Percentiles rank a stretch among this genome's conserved stretches.
Conservation (phyloP, 2,329 filamentous ascomycete species). For the Incumbomyces delicatus region DNA sequence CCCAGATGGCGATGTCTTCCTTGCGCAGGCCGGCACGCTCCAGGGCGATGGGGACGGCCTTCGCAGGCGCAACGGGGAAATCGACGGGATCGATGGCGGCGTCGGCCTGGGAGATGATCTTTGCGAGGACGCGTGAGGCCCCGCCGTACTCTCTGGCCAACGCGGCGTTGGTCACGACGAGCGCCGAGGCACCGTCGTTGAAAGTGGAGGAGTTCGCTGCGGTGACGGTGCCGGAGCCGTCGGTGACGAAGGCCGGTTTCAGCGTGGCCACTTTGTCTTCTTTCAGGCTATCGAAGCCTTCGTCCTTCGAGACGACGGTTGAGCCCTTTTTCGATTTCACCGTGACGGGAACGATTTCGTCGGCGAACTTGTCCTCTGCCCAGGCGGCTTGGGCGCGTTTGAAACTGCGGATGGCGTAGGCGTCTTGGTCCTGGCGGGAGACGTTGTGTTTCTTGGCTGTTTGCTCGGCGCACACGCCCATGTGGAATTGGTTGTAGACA, state of each 20-base stretch:
- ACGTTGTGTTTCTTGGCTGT: conserved; percentile 82
- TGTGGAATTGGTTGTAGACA: conserved; percentile 93
- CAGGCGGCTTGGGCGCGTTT: conserved; percentile 83
- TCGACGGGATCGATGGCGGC: conserved; percentile 85
- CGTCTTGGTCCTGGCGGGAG: conserved; percentile 76
- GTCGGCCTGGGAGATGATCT: conserved; percentile 76
- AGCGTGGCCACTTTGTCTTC: conserved; percentile 74
- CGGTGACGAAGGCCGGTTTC: conserved; percentile 82
- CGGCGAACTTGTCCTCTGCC: conserved; percentile 70
- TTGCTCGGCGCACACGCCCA: conserved; percentile 94
- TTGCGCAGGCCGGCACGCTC: conserved; percentile 81
- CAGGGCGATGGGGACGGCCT: conserved; percentile 83
- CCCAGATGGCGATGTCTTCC: conserved; percentile 88
- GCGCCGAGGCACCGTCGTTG: conserved; percentile 85
- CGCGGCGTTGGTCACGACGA: conserved; percentile 73
- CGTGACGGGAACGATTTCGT: conserved; percentile 83
- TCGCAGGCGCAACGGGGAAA: conserved; percentile 85
- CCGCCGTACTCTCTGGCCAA: conserved; percentile 71
- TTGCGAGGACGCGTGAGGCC: conserved; percentile 72
- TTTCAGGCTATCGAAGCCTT: conserved; percentile 81
- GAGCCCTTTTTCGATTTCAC: conserved; percentile 79
- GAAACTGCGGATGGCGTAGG: conserved; percentile 83
- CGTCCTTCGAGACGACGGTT: conserved; percentile 67
- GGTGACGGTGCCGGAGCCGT: conserved; percentile 81
- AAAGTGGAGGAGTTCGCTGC: conserved; percentile 90